Evolutionary conservation across 257 asterid species (phyloP).

Genomic region (Nicotiana undulata): DNA sequence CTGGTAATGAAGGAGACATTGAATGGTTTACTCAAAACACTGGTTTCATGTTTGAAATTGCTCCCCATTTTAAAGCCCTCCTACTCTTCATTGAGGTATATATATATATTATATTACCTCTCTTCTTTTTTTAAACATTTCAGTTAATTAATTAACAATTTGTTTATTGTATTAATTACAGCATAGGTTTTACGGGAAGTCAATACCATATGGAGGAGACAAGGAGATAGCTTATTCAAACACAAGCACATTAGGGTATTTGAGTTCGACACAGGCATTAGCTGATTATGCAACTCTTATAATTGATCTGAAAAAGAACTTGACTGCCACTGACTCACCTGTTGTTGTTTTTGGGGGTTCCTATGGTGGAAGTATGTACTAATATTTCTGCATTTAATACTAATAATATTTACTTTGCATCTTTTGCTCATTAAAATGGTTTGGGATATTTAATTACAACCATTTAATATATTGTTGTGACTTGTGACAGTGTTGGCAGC

Average conservation of each 20-base stretch:
- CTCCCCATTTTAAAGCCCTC: constrained; percentile 64
- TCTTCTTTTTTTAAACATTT: background rate
- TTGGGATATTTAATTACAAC: background rate
- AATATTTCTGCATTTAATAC: background rate
- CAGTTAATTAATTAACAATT: background rate
- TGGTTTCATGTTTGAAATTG: constrained; percentile 81
- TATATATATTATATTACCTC: background rate
- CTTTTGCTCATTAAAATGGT: background rate
- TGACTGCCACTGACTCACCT: constrained; percentile 57
- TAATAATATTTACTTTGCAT: background rate
- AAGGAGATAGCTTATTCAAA: constrained; percentile 54
- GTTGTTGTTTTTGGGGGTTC: constrained; percentile 93
- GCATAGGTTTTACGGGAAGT: constrained; percentile 90
- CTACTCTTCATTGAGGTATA: constrained; percentile 81
- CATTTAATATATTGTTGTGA: background rate
- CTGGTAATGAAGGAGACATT: constrained; percentile 85
- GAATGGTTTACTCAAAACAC: constrained; percentile 94
- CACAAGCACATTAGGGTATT: constrained; percentile 65
- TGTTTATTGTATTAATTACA: constrained; percentile 26
- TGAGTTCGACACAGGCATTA: constrained; percentile 79
- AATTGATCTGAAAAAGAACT: constrained; percentile 58
- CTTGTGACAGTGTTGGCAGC: constrained; percentile 88
- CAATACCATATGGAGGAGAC: constrained; percentile 68
- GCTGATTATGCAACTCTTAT: constrained; percentile 85
- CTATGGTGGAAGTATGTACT: constrained; percentile 81